Percentiles rank a stretch among this genome's conserved stretches.
These are phyloP conservation scores for Anthracocystis panici-leucophaei DNA, from an alignment of 1,284 basidiomycete genomes.

Conservation along the genomic window DNA sequence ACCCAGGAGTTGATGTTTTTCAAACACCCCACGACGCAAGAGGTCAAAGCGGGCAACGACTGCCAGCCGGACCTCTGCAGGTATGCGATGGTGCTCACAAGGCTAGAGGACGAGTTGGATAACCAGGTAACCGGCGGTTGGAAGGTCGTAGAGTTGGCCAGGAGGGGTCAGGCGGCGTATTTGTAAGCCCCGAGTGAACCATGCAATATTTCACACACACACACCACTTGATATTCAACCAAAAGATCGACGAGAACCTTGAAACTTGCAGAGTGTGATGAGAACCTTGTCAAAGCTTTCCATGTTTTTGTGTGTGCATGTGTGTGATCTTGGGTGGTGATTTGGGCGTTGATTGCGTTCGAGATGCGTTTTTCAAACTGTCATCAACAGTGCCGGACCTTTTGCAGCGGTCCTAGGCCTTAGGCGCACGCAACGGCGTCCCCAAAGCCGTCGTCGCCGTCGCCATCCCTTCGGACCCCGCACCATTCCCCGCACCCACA, in stretches of 20 bases:
- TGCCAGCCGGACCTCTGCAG: conserved; percentile 90
- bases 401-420: background rate
- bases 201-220: background rate
- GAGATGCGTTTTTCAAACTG: too few species aligned
- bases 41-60: conserved; percentile 87
- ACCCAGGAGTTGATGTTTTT: conserved; percentile 95
- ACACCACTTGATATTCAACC: background rate
- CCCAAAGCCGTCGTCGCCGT: conserved; percentile 1
- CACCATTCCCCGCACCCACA: conserved; percentile 12
- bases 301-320: background rate
- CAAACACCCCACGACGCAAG: conserved; percentile 86
- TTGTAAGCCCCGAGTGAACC: conserved; percentile 23
- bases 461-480: background rate
- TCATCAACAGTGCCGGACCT: background rate
- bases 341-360: background rate
- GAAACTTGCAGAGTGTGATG: too few species aligned
- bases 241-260: too few species aligned
- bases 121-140: conserved; percentile 95
- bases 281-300: too few species aligned
- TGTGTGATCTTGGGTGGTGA: background rate
- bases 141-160: conserved; percentile 81
- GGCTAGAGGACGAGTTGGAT: conserved; percentile 74
- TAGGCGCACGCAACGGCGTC: conserved; percentile 28
- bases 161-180: conserved; percentile 54
- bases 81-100: conserved; percentile 91